phyloP scores from a whole-genome alignment of 1,284 basidiomycete genomes.

The Xerocomus cyaneibrunnescens region DNA sequence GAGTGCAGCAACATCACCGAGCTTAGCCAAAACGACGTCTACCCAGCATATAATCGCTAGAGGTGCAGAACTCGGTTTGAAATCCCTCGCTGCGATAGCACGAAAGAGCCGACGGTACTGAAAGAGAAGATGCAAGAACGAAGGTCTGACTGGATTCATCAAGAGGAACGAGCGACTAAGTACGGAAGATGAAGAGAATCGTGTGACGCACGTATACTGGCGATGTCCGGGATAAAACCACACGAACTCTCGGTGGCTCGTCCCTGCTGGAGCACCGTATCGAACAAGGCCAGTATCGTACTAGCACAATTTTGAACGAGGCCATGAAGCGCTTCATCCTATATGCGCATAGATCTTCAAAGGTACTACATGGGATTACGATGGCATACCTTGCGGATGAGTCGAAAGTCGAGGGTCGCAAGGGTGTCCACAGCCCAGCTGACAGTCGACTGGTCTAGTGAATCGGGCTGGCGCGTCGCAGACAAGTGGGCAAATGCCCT shows the following conservation, averaged over 20 bases:
- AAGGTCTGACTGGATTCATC: constrained; percentile 23
- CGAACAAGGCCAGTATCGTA: constrained; percentile 38
- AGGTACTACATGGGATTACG: background rate
- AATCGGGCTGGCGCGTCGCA: constrained; percentile 6
- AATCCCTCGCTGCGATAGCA: constrained; percentile 39
- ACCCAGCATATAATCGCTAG: constrained; percentile 57
- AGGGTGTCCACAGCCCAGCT: constrained; percentile 28
- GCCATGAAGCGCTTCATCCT: constrained; percentile 39
- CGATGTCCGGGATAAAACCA: constrained; percentile 22
- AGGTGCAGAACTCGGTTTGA: constrained; percentile 18
- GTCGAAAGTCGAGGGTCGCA: constrained; percentile 30
- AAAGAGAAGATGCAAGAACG: constrained; percentile 45
- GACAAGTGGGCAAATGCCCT: constrained; percentile 23
- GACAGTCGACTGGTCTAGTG: constrained; percentile 14
- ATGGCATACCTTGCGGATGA: constrained; percentile 30
- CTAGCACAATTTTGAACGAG: constrained; percentile 38
- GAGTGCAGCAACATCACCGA: constrained; percentile 43
- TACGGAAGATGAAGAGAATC: background rate
- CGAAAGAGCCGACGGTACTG: constrained; percentile 49
- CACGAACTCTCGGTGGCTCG: constrained; percentile 1
- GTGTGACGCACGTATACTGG: constrained; percentile 25
- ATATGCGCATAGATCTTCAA: background rate
- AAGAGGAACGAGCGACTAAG: constrained; percentile 8
- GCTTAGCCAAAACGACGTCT: constrained; percentile 56
- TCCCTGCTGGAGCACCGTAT: constrained; percentile 24